Conservation (phyloP, 345 rosid species). For the Corchorus capsularis region DNA sequence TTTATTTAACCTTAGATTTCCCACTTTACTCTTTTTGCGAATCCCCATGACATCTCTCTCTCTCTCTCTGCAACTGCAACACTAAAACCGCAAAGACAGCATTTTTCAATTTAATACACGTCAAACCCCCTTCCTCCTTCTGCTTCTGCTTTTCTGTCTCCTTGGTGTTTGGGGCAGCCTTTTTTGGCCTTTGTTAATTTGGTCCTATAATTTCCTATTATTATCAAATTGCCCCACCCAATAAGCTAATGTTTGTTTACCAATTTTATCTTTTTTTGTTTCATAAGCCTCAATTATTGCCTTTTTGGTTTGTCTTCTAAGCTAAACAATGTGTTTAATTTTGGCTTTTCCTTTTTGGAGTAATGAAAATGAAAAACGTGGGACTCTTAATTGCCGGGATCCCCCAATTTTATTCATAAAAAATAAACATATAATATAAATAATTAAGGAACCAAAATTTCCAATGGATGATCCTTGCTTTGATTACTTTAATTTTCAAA, state of each 20-base stretch:
- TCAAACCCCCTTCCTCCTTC: slow-evolving; percentile 10
- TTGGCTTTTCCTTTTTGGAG: not conserved
- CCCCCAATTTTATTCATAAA: not conserved
- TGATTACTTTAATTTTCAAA: not conserved
- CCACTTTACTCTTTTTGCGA: slow-evolving; percentile 20
- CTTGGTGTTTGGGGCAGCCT: slow-evolving; percentile 11
- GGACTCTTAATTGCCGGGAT: not conserved
- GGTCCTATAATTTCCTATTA: not conserved
- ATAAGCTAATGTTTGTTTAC: slow-evolving; percentile 8
- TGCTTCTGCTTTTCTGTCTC: slow-evolving; percentile 21
- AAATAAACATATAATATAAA: not conserved
- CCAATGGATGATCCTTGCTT: not conserved
- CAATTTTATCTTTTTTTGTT: slow-evolving; percentile 26
- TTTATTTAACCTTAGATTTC: slow-evolving; percentile 22
- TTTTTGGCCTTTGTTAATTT: not conserved
- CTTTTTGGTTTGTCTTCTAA: slow-evolving; percentile 37
- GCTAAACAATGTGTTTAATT: slow-evolving; percentile 27
- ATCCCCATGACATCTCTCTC: slow-evolving; percentile 26
- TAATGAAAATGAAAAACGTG: slow-evolving; percentile 9
- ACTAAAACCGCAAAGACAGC: not conserved
- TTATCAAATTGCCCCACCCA: slow-evolving; percentile 1
- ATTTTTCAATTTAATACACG: slow-evolving; percentile 14
- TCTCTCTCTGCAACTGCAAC: not conserved
- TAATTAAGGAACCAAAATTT: not conserved
- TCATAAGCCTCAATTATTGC: slow-evolving; percentile 36